Conservation (phyloP, 306 rosid genomes). For the Luffa acutangula region DNA sequence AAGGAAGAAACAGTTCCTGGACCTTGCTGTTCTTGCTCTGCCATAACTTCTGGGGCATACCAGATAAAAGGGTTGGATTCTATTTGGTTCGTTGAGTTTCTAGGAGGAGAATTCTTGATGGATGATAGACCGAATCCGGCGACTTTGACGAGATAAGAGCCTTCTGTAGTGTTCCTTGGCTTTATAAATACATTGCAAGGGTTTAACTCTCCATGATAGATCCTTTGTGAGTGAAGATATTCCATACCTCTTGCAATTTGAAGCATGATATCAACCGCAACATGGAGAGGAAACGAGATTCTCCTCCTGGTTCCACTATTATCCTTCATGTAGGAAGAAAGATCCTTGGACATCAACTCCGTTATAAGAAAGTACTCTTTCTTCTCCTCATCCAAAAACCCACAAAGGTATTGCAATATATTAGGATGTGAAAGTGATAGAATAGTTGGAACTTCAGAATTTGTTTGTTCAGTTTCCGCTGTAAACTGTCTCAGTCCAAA, state of each 20-base stretch:
- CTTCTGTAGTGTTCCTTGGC: slow-evolving; percentile 53
- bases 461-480: slow-evolving; percentile 32
- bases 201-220: slow-evolving; percentile 72
- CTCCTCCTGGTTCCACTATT: slow-evolving; percentile 62
- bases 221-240: slow-evolving; percentile 57
- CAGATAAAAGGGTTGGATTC: slow-evolving; percentile 44
- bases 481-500: slow-evolving; percentile 61
- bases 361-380: slow-evolving; percentile 56
- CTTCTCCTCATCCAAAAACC: slow-evolving; percentile 64
- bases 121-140: slow-evolving; percentile 57
- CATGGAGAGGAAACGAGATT: slow-evolving; percentile 56
- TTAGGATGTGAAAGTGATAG: slow-evolving; percentile 70
- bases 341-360: slow-evolving; percentile 73
- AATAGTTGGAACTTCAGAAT: slow-evolving; percentile 38
- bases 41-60: slow-evolving; percentile 80
- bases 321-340: slow-evolving; percentile 60
- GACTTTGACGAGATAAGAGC: slow-evolving; percentile 65
- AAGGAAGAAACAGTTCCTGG: background rate
- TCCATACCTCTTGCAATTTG: slow-evolving; percentile 90
- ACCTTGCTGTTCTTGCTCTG: slow-evolving; percentile 41
- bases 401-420: slow-evolving; percentile 55
- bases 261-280: slow-evolving; percentile 82
- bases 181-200: slow-evolving; percentile 52
- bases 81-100: slow-evolving; percentile 24
- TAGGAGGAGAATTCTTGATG: background rate